phyloP scores from a whole-genome alignment of 148 eudicot species.

The Persicaria tinctoria region DNA sequence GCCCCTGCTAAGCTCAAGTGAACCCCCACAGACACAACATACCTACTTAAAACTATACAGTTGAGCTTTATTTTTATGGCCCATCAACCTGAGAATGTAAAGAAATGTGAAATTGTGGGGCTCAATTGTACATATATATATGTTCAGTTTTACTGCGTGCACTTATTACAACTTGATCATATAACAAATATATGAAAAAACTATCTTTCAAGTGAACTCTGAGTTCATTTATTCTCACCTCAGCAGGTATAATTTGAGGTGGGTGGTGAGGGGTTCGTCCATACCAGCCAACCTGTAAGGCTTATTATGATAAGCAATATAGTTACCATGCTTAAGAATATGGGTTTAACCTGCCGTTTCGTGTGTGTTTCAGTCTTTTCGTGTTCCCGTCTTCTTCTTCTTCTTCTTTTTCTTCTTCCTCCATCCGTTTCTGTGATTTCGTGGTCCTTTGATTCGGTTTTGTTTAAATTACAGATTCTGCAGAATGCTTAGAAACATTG shows the following conservation, averaged over 20 bases:
- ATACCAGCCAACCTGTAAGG: constrained; percentile 8
- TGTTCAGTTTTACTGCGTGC: neutral
- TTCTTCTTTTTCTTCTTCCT: neutral
- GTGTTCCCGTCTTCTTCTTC: neutral
- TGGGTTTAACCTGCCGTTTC: constrained; percentile 4
- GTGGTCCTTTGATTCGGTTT: neutral
- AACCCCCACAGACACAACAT: neutral
- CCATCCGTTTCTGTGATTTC: neutral
- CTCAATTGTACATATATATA: neutral
- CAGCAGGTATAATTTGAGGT: neutral
- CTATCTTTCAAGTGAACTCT: neutral
- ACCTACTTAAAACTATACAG: neutral
- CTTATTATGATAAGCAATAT: neutral
- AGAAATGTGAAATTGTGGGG: too few relatives aligned
- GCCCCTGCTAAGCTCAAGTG: neutral
- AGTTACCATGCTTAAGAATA: constrained; percentile 1
- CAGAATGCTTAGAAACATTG: constrained; percentile 4
- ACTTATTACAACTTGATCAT: neutral
- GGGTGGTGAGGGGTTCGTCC: neutral
- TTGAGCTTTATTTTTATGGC: too few relatives aligned
- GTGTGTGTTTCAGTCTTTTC: neutral
- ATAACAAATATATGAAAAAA: neutral
- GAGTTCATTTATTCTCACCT: constrained; percentile 4
- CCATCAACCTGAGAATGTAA: too few relatives aligned
- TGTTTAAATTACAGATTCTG: constrained; percentile 5